Conservation (phyloP, 1,139 yeast species). For the Yamadazyma dendronema region DNA sequence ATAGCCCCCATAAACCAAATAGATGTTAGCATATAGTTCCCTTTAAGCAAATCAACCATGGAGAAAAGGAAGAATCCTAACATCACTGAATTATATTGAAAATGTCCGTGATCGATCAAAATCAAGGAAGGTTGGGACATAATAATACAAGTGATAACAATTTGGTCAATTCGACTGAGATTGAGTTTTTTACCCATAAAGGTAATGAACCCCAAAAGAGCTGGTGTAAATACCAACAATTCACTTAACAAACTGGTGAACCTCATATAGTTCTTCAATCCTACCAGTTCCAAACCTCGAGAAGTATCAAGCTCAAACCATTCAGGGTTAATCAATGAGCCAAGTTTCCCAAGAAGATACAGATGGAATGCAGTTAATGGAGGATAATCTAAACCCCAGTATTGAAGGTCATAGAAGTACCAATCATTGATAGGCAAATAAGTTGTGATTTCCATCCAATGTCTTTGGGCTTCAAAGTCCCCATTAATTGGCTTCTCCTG, state of each 20-base stretch:
- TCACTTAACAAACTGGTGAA: slow-evolving; percentile 76
- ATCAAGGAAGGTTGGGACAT: slow-evolving; percentile 79
- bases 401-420: slow-evolving; percentile 85
- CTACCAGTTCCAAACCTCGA: slow-evolving; percentile 69
- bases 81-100: slow-evolving; percentile 94
- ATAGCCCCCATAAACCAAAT: slow-evolving; percentile 75
- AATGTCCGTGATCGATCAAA: slow-evolving; percentile 94
- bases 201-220: slow-evolving; percentile 64
- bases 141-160: slow-evolving; percentile 70
- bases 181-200: slow-evolving; percentile 61
- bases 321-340: slow-evolving; percentile 53
- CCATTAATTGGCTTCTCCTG: slow-evolving; percentile 78
- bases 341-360: slow-evolving; percentile 73
- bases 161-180: slow-evolving; percentile 69
- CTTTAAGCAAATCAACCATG: slow-evolving; percentile 62
- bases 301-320: slow-evolving; percentile 81
- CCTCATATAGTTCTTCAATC: slow-evolving; percentile 81
- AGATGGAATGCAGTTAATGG: slow-evolving; percentile 96
- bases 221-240: slow-evolving; percentile 72
- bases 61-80: slow-evolving; percentile 77
- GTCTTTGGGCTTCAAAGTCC: slow-evolving; percentile 97
- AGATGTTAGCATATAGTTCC: slow-evolving; percentile 68
- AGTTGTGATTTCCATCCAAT: slow-evolving; percentile 92
- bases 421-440: slow-evolving; percentile 72
- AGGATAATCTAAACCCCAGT: slow-evolving; percentile 98